Conservation (phyloP, 805 yeast genomes). For the Millerozyma acaciae region DNA sequence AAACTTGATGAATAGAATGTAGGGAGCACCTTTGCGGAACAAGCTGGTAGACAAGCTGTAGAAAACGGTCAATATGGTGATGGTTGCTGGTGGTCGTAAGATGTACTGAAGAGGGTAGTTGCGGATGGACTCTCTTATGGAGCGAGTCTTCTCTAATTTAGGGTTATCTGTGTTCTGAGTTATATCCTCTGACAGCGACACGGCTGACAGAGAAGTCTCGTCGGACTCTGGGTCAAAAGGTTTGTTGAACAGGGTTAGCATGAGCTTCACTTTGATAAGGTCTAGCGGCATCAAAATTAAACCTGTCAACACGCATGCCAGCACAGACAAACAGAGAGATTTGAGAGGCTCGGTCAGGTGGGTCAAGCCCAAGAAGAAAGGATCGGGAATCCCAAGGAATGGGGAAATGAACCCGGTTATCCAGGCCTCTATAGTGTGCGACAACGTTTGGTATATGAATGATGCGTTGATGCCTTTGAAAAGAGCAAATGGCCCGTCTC, state of each 20-base stretch:
- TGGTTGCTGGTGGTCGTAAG: constrained; percentile 49
- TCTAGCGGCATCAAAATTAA: constrained; percentile 76
- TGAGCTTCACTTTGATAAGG: constrained; percentile 70
- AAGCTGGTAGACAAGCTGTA: constrained; percentile 58
- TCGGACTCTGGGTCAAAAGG: constrained; percentile 10
- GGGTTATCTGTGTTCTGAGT: too few species aligned
- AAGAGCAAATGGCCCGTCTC: constrained; percentile 67
- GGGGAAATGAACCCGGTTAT: constrained; percentile 85
- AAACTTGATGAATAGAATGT: constrained; percentile 52
- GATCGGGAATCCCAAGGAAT: constrained; percentile 78
- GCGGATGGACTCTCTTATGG: constrained; percentile 66
- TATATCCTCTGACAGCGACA: not conserved
- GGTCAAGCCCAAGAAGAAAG: constrained; percentile 74
- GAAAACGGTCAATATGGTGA: constrained; percentile 48
- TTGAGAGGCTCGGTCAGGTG: constrained; percentile 74
- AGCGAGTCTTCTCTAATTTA: constrained; percentile 38
- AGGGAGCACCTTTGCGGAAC: constrained; percentile 65
- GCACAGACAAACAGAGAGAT: constrained; percentile 63
- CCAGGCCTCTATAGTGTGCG: constrained; percentile 85
- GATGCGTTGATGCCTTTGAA: constrained; percentile 77
- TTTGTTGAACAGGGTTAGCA: constrained; percentile 59
- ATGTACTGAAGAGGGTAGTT: constrained; percentile 55
- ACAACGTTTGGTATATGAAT: constrained; percentile 70
- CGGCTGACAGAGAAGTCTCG: constrained; percentile 1
- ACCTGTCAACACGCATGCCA: constrained; percentile 71